These are phyloP conservation scores for Fusarium cicatricum DNA, from an alignment of 2,329 filamentous ascomycete species.

Conservation along the genomic window DNA sequence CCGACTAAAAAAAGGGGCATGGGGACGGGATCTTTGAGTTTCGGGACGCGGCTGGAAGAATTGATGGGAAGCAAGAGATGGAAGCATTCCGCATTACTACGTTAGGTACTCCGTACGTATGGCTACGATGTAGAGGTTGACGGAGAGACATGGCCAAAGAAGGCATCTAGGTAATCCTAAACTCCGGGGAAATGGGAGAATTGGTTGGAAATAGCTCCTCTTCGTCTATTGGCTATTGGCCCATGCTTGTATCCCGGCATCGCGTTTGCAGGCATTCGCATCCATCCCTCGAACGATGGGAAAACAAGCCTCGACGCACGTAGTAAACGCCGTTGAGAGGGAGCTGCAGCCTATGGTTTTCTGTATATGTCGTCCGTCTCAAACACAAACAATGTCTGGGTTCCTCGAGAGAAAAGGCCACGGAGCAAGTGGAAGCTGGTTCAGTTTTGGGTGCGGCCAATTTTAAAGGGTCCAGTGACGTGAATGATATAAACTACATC, in stretches of 20 bases:
- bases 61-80: too few species aligned
- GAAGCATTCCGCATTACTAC: too few species aligned
- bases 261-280: conserved; percentile 7
- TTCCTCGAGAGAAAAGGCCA: conserved; percentile 6
- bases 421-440: neutral
- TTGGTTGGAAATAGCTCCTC: conserved; percentile 20
- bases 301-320: neutral
- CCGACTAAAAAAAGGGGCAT: conserved; percentile 1
- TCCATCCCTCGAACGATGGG: conserved; percentile 20
- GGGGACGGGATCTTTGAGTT: neutral
- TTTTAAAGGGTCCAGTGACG: conserved; percentile 16
- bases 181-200: conserved; percentile 24
- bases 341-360: conserved; percentile 1
- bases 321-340: too few species aligned
- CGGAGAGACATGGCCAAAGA: too few species aligned
- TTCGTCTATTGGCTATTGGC: neutral
- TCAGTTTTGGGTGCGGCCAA: too few species aligned
- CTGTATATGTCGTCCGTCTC: neutral
- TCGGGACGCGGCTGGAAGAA: neutral
- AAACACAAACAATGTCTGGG: neutral
- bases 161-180: conserved; percentile 3
- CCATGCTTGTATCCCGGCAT: conserved; percentile 1
- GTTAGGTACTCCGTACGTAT: too few species aligned
- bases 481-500: neutral
- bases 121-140: too few species aligned